Base-by-base conservation (phyloP, 2,329 filamentous ascomycete genomes). In the Pseudocercospora eumusae region DNA sequence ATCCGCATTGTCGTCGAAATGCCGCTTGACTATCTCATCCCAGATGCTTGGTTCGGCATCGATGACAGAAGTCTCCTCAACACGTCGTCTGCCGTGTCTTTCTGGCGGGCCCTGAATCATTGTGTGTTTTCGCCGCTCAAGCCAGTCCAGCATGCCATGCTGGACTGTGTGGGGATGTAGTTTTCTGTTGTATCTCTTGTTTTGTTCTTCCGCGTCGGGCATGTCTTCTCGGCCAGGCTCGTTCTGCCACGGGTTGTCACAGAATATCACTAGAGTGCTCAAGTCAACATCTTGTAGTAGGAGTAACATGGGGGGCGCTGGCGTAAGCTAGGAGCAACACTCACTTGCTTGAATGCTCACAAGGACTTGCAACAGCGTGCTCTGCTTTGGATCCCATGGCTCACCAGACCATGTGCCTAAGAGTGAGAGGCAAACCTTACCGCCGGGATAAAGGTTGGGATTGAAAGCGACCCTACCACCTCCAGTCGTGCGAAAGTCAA, bases 401-500 rank as follows among this genome's bases (percentile, higher is more conserved):
- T 65, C 83, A 0, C 81, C 78, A 56, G 82, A 78, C 84, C 84
- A 86, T 4, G 84, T 86, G 7, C 83, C 83, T 2, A 86, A 72
- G 28, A 86, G 70, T 64, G 80, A 83, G 10, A 86, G 74, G 64
- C 84, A 86, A 21, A 86, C 83, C 66, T 81, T 84, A n/a, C 84
- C 84, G 60, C 84, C 78, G 59, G 84, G 81, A 68, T 86, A 86
- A 1, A 87, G 72, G 66, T 87, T 87, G 0, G 84, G 84, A 66
- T 86, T 87, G 33, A 86, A 84, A 83, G 20, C 73, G 66, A 63
- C 76, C 67, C 21, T 66, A 11, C 82, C 82, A 82, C 79, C 78
- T 2, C 74, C 72, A 0, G 77, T 78, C 0, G 82, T 83, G 68
- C 85, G 82, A 69, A 86, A 86, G 68, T 79, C 80, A 9, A 81